Conservation (phyloP, 2,329 filamentous ascomycete species). For the Ophiostoma pallidulum region DNA sequence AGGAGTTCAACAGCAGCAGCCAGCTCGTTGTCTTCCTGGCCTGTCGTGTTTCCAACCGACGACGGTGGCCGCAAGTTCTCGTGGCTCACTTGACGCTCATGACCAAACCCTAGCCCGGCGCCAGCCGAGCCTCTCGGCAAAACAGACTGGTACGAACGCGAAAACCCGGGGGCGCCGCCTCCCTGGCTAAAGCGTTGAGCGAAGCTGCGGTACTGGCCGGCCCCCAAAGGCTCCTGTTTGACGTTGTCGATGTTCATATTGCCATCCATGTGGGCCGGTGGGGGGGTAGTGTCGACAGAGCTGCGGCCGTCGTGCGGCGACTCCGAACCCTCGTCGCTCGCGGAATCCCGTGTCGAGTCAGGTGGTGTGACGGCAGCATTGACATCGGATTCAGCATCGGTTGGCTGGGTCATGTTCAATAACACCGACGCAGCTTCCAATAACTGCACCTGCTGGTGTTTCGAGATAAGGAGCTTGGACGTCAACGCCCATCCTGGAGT, state of each 20-base stretch:
- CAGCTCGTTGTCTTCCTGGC: constrained; percentile 77
- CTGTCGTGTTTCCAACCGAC: constrained; percentile 63
- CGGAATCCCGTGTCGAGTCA: constrained; percentile 56
- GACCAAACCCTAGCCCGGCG: background rate
- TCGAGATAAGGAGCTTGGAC: constrained; percentile 95
- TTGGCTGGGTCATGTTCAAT: constrained; percentile 67
- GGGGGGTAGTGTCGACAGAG: constrained; percentile 87
- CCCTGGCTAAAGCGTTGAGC: constrained; percentile 20
- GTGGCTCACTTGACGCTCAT: constrained; percentile 60
- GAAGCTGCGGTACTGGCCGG: constrained; percentile 42
- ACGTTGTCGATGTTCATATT: constrained; percentile 41
- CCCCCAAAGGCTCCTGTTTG: constrained; percentile 28
- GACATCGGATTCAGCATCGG: constrained; percentile 21
- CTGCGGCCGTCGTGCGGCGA: constrained; percentile 74
- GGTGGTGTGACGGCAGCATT: constrained; percentile 41
- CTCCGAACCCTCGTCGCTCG: constrained; percentile 71
- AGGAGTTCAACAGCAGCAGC: constrained; percentile 84
- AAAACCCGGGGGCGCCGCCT: constrained; percentile 36
- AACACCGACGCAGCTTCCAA: constrained; percentile 95
- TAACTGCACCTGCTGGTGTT: constrained; percentile 97
- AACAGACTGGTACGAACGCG: constrained; percentile 72
- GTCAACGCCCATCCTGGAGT: constrained; percentile 96
- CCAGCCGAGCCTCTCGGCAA: constrained; percentile 20
- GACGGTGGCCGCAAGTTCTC: constrained; percentile 64
- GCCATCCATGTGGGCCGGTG: constrained; percentile 59